Base-by-base conservation (phyloP, 768 basidiomycete species). In the Leccinum fibrillosum region DNA sequence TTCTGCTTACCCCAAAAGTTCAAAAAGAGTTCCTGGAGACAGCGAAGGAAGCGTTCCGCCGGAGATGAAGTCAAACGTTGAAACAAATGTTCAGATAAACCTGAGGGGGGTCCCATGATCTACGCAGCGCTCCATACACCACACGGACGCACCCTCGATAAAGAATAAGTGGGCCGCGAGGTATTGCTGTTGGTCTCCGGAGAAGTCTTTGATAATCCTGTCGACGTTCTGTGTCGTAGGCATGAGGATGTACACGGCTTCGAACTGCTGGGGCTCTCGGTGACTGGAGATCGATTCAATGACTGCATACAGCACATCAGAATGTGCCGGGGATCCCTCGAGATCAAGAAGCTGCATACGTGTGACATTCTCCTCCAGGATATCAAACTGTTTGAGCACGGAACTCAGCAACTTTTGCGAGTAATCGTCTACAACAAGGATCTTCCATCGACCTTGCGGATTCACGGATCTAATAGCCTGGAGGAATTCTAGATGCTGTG, bases 311-410 rank as follows among this genome's bases (percentile, higher is more conserved):
- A 52, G 37, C 39, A 28, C 32, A 37, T 69, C 50, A 70, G 57
- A 28, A 51, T 42, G 39, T 52, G 45, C 30, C 15, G 32, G 17
- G 28, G 12, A 34, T 32, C 35, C 32, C 21, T 42, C 53, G 11
- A 57, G 53, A 52, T 25, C 0, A 30, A 34, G 21, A 42, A 42
- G 53, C 49, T 53, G 80, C 93, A 71, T 77, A 97, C 96, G 82
- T 49, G 94, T 97, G 45, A 98, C 93, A 78, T 95, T 95, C 80
- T 97, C 93, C 72, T 94, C 88, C 56, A 98, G 74, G 56, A 98
- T 90, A 72, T 99, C 96, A 66, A 91, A 94, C 70, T 92, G 88
- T 75, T 93, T 94, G 65, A 98, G 80, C 4, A 95, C 92, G 9
- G 89, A 84, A 60, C 86, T 83, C 49, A 99, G 74, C 54, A 98